Conservation (phyloP, 192 early-diverging fungal species). For the Podila epigama region DNA sequence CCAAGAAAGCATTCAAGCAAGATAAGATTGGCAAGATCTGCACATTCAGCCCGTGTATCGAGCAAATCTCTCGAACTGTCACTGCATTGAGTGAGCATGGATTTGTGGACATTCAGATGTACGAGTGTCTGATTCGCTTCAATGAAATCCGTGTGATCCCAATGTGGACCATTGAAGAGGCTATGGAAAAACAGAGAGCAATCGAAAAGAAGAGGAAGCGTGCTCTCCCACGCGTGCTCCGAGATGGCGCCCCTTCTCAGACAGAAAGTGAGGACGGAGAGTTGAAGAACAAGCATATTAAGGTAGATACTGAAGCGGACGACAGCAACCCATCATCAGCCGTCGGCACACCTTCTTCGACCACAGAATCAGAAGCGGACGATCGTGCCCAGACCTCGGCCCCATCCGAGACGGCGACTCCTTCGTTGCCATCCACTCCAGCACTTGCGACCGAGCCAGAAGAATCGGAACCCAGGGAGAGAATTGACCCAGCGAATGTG, state of each 20-base stretch:
- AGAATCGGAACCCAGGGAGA: slow-evolving; percentile 19
- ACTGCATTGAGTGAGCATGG: slow-evolving; percentile 79
- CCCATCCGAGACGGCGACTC: neutral
- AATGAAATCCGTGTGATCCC: slow-evolving; percentile 74
- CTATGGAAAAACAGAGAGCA: slow-evolving; percentile 54
- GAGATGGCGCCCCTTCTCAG: slow-evolving; percentile 4
- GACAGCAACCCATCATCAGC: neutral
- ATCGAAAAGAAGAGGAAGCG: slow-evolving; percentile 55
- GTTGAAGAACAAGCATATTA: slow-evolving; percentile 9
- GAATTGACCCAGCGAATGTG: slow-evolving; percentile 53
- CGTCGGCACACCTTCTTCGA: neutral
- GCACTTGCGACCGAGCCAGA: slow-evolving; percentile 8
- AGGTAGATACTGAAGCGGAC: slow-evolving; percentile 23
- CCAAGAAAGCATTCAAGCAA: slow-evolving; percentile 87
- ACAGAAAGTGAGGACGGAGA: slow-evolving; percentile 13
- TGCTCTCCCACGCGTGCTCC: slow-evolving; percentile 11
- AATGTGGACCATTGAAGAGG: slow-evolving; percentile 70
- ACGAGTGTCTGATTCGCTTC: slow-evolving; percentile 86
- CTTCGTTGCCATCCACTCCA: neutral
- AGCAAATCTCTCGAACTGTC: slow-evolving; percentile 89
- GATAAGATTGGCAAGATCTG: slow-evolving; percentile 87
- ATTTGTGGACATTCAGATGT: slow-evolving; percentile 84
- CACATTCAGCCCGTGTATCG: slow-evolving; percentile 95
- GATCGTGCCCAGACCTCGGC: neutral
- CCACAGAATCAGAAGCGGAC: neutral